phyloP scores from a whole-genome alignment of 192 early-diverging fungal genomes.

The Umbelopsis ramanniana region DNA sequence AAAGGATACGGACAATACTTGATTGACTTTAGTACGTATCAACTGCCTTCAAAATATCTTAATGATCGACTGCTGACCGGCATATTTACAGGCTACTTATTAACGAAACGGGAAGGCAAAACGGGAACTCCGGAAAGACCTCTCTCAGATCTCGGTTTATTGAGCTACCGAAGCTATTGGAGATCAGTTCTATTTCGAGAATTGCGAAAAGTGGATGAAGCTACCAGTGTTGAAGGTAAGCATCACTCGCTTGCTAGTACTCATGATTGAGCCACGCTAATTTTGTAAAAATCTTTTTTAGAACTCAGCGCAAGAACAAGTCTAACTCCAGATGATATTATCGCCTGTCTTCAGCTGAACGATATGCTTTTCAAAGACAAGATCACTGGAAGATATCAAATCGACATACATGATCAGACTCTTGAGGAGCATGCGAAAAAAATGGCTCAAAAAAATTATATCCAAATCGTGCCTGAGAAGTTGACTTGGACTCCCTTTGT shows the following conservation, averaged over 20 bases:
- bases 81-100: slow-evolving; percentile 66
- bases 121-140: slow-evolving; percentile 91
- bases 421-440: slow-evolving; percentile 50
- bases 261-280: background rate
- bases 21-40: slow-evolving; percentile 85
- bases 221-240: slow-evolving; percentile 57
- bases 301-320: slow-evolving; percentile 71
- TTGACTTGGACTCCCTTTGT: slow-evolving; percentile 75
- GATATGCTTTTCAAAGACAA: slow-evolving; percentile 43
- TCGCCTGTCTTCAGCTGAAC: slow-evolving; percentile 71
- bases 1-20: slow-evolving; percentile 92
- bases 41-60: background rate
- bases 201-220: slow-evolving; percentile 55
- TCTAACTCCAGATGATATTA: slow-evolving; percentile 82
- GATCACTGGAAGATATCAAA: slow-evolving; percentile 42
- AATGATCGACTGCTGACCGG: no score
- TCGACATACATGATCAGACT: slow-evolving; percentile 52
- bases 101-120: slow-evolving; percentile 76
- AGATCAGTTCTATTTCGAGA: slow-evolving; percentile 70
- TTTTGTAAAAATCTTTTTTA: background rate
- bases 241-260: background rate
- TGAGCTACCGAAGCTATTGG: slow-evolving; percentile 93
- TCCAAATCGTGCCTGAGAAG: slow-evolving; percentile 58
- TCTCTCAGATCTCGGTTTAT: slow-evolving; percentile 85
- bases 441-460: slow-evolving; percentile 55